Evolutionary conservation across 192 early-diverging fungal species (phyloP).

Genomic region (Backusella parvicylindrica): DNA sequence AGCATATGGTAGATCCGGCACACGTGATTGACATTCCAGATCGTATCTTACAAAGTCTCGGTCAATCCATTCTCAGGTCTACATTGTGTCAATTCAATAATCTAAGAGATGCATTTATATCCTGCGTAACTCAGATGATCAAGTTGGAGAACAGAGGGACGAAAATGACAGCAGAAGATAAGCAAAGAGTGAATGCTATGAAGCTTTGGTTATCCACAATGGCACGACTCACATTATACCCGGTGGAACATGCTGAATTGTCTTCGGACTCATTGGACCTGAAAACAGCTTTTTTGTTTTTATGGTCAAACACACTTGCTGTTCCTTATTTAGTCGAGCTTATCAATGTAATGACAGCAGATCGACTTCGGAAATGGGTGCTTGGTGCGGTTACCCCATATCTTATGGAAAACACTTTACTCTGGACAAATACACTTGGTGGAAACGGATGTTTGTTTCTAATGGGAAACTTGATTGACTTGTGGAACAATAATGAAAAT

Average conservation of each 20-base stretch:
- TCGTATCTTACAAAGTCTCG: not conserved
- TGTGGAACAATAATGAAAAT: not conserved
- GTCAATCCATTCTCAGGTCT: not conserved
- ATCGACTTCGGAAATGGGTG: not conserved
- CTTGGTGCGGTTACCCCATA: not conserved
- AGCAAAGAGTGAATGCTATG: slow-evolving; percentile 10
- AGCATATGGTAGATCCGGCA: not conserved
- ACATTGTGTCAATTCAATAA: not conserved
- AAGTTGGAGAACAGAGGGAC: slow-evolving; percentile 10
- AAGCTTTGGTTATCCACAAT: slow-evolving; percentile 28
- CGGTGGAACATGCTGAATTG: slow-evolving; percentile 12
- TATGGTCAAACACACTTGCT: not conserved
- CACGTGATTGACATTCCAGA: slow-evolving; percentile 5
- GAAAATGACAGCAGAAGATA: not conserved
- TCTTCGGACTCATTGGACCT: not conserved
- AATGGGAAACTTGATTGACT: slow-evolving; percentile 23
- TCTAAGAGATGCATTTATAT: not conserved
- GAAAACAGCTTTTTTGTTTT: not conserved
- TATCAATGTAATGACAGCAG: not conserved
- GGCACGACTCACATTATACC: slow-evolving; percentile 13
- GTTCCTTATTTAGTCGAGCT: slow-evolving; percentile 4
- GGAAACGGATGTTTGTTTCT: slow-evolving; percentile 32
- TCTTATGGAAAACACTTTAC: not conserved
- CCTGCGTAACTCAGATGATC: not conserved
- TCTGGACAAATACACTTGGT: not conserved